Conservation (phyloP, 306 rosid genomes). For the Inga leiocalycina region DNA sequence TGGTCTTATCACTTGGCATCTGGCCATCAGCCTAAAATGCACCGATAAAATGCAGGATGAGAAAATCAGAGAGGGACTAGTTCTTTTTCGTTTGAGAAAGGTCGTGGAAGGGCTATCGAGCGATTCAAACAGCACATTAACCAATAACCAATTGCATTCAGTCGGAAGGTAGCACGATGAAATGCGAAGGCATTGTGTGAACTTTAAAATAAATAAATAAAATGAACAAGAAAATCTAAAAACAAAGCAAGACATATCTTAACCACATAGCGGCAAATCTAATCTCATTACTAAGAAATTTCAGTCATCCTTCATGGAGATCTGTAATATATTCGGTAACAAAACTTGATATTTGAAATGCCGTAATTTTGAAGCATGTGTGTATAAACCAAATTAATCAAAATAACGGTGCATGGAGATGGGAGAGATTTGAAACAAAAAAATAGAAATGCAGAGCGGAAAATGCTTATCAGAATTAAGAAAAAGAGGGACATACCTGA, state of each 20-base stretch:
- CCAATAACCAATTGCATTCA: not conserved
- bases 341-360: not conserved
- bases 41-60: not conserved
- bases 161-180: no score
- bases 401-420: not conserved
- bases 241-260: not conserved
- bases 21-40: slow-evolving; percentile 71
- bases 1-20: slow-evolving; percentile 74
- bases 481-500: slow-evolving; percentile 43
- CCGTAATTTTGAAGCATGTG: not conserved
- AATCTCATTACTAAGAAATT: not conserved
- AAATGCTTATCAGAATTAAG: not conserved
- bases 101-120: not conserved
- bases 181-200: not conserved
- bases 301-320: not conserved
- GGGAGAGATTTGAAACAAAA: not conserved
- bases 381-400: not conserved
- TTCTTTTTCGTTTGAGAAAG: not conserved
- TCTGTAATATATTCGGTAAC: not conserved
- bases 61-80: not conserved
- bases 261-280: not conserved
- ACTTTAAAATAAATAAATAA: not conserved
- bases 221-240: not conserved
- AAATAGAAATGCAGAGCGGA: not conserved
- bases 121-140: not conserved